Evolutionary conservation across 441 rosid genomes (phyloP).

Genomic region (Adansonia grandidieri): DNA sequence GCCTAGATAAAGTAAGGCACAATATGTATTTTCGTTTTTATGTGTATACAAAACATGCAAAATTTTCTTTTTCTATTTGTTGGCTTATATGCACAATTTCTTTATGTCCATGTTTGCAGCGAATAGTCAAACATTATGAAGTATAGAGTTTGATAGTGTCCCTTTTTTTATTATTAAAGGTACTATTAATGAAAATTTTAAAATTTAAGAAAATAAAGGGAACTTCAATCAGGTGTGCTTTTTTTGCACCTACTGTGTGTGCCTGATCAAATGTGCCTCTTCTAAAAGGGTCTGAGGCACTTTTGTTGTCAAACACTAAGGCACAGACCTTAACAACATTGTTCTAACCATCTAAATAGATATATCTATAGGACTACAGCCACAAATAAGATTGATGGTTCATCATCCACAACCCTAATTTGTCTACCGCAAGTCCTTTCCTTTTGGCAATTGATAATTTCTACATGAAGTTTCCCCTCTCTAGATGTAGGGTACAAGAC

Average conservation of each 20-base stretch:
- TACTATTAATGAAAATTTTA: not conserved
- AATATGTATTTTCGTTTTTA: not conserved
- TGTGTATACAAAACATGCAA: not conserved
- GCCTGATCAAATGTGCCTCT: not conserved
- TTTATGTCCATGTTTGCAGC: not conserved
- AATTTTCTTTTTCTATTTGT: not conserved
- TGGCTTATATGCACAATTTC: not conserved
- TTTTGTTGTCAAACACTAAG: slow-evolving; percentile 4
- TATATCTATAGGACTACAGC: not conserved
- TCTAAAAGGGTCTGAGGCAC: not conserved
- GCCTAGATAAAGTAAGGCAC: not conserved
- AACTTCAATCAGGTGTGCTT: slow-evolving; percentile 10
- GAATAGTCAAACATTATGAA: not conserved
- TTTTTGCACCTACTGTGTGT: not conserved
- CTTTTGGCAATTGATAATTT: slow-evolving; percentile 1
- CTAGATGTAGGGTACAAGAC: not conserved
- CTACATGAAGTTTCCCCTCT: not conserved
- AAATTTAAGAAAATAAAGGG: not conserved
- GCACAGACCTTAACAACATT: not conserved
- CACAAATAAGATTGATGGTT: not conserved
- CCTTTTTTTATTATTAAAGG: slow-evolving; percentile 3
- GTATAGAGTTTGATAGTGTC: not conserved
- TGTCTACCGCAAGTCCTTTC: not conserved
- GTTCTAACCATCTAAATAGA: not conserved
- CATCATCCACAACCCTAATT: slow-evolving; percentile 5